Conservation (phyloP, 2,329 filamentous ascomycete species). For the Anthostomella pinea region DNA sequence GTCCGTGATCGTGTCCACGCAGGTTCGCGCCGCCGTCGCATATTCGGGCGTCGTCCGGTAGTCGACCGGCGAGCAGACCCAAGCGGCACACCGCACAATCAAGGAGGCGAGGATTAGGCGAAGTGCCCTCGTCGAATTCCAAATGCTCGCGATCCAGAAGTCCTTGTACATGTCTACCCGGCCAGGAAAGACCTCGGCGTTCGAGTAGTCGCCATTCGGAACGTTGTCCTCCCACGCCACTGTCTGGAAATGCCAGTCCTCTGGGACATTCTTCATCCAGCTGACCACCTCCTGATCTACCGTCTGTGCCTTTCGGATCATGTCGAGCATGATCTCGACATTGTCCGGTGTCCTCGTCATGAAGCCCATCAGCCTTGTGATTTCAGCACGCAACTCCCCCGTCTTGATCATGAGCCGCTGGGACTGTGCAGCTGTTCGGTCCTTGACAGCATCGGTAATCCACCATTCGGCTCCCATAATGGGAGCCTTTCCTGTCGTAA, state of each 20-base stretch:
- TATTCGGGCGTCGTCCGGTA: slow-evolving; percentile 63
- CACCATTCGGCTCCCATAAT: slow-evolving; percentile 58
- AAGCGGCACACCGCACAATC: slow-evolving; percentile 58
- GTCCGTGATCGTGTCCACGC: slow-evolving; percentile 53
- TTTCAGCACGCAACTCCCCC: slow-evolving; percentile 54
- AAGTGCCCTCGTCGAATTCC: slow-evolving; percentile 53
- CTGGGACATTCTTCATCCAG: slow-evolving; percentile 51
- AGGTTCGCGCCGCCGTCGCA: slow-evolving; percentile 50
- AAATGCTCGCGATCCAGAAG: slow-evolving; percentile 56
- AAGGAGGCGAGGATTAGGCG: slow-evolving; percentile 54
- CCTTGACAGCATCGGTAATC: slow-evolving; percentile 51
- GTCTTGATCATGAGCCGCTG: slow-evolving; percentile 53
- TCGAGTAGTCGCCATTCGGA: slow-evolving; percentile 48
- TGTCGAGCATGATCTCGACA: slow-evolving; percentile 46
- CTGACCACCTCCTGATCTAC: slow-evolving; percentile 50
- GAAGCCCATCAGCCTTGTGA: slow-evolving; percentile 47
- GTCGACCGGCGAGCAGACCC: slow-evolving; percentile 58
- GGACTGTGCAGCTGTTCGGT: slow-evolving; percentile 45
- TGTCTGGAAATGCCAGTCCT: slow-evolving; percentile 49
- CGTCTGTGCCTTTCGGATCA: slow-evolving; percentile 50
- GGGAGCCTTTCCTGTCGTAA: slow-evolving; percentile 51
- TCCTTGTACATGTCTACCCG: slow-evolving; percentile 59
- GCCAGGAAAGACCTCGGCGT: slow-evolving; percentile 58
- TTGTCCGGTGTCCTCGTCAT: slow-evolving; percentile 47
- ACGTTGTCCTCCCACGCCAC: slow-evolving; percentile 57